These are phyloP conservation scores for Dendrocalamus sinicus DNA, from an alignment of 176 grass and related monocot species.

Conservation along the genomic window DNA sequence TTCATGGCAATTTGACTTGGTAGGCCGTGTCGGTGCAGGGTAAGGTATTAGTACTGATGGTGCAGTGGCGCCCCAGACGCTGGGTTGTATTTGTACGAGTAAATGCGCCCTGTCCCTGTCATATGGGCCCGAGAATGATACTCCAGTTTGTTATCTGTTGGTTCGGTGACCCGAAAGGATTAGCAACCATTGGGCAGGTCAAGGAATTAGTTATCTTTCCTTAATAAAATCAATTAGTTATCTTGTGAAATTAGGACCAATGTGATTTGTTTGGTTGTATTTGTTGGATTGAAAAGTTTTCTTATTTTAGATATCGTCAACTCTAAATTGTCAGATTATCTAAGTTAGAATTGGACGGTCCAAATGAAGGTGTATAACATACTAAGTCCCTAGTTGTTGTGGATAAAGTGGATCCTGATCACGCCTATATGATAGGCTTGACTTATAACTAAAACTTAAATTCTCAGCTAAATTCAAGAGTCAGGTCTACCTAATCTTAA, in stretches of 20 bases:
- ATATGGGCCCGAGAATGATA: background rate
- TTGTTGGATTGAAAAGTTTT: background rate
- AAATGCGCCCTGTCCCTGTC: background rate
- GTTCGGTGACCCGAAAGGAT: background rate
- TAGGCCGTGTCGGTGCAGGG: conserved; percentile 11
- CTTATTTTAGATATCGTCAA: background rate
- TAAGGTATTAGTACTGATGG: background rate
- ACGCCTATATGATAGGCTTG: background rate
- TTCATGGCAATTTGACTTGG: conserved; percentile 12
- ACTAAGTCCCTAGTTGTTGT: background rate
- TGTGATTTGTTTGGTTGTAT: background rate
- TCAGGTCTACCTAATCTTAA: background rate
- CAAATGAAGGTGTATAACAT: background rate
- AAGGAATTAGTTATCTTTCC: background rate
- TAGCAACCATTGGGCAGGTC: background rate
- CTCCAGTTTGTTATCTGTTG: background rate
- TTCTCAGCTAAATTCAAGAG: background rate
- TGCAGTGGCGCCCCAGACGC: background rate
- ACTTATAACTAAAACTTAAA: background rate
- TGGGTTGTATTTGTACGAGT: conserved; percentile 26
- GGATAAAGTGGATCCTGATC: background rate
- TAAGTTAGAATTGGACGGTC: background rate
- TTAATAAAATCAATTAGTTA: too few species aligned
- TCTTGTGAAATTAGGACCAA: background rate
- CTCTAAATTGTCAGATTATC: background rate